phyloP scores from a whole-genome alignment of 1,284 basidiomycete species.

The Coniferiporia sulphurascens region DNA sequence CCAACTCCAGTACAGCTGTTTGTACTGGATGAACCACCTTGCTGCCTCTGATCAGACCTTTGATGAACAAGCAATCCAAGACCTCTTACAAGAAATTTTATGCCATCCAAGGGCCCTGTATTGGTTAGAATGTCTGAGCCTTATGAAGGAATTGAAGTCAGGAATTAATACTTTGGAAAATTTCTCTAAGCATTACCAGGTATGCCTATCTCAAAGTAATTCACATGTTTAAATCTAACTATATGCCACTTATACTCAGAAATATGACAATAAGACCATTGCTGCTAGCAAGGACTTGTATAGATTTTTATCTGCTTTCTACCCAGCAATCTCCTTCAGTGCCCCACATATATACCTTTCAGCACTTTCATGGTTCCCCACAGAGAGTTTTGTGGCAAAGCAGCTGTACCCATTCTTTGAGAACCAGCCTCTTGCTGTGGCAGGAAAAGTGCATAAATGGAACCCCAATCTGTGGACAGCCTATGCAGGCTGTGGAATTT shows the following conservation, averaged over 20 bases:
- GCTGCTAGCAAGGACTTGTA: background rate
- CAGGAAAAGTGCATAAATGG: background rate
- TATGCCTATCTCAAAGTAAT: too few species aligned
- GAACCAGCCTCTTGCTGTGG: background rate
- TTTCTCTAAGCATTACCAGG: too few species aligned
- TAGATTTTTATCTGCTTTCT: background rate
- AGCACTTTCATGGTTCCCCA: background rate
- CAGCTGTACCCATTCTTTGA: background rate
- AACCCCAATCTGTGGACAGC: background rate
- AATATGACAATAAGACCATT: background rate
- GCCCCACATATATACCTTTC: background rate
- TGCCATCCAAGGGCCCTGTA: background rate
- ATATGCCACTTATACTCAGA: background rate
- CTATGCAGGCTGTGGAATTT: background rate
- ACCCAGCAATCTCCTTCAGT: background rate
- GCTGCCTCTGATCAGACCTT: background rate
- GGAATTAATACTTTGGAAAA: too few species aligned
- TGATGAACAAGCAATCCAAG: too few species aligned
- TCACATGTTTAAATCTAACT: too few species aligned
- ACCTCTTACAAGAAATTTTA: background rate
- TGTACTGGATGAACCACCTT: slow-evolving; percentile 1
- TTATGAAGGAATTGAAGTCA: background rate
- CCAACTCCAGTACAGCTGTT: background rate
- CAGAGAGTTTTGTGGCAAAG: background rate
- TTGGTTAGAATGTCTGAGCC: background rate